Percentiles rank a stretch among this genome's conserved stretches.
phyloP scores from a whole-genome alignment of 805 yeast species.

The Candida ficus region DNA sequence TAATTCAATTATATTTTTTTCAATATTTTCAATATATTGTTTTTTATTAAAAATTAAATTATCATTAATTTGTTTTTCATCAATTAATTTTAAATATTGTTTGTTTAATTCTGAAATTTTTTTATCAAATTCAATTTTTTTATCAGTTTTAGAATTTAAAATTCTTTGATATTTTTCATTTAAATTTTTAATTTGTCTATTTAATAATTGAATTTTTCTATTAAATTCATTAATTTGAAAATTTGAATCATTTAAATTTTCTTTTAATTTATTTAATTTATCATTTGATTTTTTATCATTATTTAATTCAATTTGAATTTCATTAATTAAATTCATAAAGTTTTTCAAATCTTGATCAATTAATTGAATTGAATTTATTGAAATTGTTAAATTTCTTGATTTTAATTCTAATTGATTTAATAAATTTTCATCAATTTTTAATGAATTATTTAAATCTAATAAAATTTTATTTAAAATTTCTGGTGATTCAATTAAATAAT shows the following conservation, averaged over 20 bases:
- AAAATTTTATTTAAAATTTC: conserved; percentile 48
- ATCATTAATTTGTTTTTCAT: conserved; percentile 34
- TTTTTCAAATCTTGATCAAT: conserved; percentile 18
- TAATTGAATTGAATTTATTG: conserved; percentile 53
- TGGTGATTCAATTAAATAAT: conserved; percentile 58
- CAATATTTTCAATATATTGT: conserved; percentile 32
- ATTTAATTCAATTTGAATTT: conserved; percentile 15
- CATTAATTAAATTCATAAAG: conserved; percentile 20
- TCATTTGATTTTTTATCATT: conserved; percentile 12
- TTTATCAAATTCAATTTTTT: conserved; percentile 29
- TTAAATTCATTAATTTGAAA: conserved; percentile 26
- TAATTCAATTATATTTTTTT: conserved; percentile 29
- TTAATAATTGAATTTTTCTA: conserved; percentile 34
- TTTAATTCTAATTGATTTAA: conserved; percentile 40
- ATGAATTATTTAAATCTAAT: conserved; percentile 42
- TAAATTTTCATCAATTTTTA: conserved; percentile 34
- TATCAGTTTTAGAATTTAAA: conserved; percentile 32
- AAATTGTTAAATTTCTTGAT: conserved; percentile 44
- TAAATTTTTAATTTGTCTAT: conserved; percentile 34
- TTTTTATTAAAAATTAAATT: conserved; percentile 32
- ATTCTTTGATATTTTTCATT: conserved; percentile 37
- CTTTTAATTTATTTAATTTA: conserved; percentile 17
- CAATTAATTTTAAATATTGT: conserved; percentile 32
- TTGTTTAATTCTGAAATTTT: conserved; percentile 31
- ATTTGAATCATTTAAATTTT: conserved; percentile 14